phyloP scores from a whole-genome alignment of 495 filamentous ascomycete genomes.

The Tetracladium marchalianum region DNA sequence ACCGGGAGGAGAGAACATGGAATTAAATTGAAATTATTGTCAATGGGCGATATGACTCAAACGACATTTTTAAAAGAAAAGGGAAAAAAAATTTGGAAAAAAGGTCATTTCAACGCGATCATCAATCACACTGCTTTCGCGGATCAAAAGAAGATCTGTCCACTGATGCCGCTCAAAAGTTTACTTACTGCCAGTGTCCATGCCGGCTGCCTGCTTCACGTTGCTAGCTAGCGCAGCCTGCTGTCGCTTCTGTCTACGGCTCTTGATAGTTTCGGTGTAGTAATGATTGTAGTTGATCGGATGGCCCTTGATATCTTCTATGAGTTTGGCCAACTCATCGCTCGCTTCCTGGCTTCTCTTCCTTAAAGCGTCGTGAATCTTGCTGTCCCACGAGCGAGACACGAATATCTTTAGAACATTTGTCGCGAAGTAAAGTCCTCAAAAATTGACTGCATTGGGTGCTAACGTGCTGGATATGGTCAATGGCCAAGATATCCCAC shows the following conservation, averaged over 20 bases:
- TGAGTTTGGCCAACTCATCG: conserved; percentile 32
- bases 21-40: no score
- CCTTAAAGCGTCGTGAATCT: conserved; percentile 24
- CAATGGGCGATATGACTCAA: no score
- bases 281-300: conserved; percentile 32
- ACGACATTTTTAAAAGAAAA: no score
- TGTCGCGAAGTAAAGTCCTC: conserved; percentile 22
- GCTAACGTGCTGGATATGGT: conserved; percentile 16
- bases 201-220: no score
- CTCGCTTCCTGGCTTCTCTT: conserved; percentile 12
- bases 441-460: conserved; percentile 20
- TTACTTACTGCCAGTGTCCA: no score
- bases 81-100: no score
- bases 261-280: conserved; percentile 26
- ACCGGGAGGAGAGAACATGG: no score
- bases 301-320: conserved; percentile 32
- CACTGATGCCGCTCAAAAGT: no score
- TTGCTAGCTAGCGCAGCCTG: no score
- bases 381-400: conserved; percentile 16
- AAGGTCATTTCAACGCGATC: no score
- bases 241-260: conserved; percentile 18
- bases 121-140: no score
- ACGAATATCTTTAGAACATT: conserved; percentile 20
- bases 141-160: no score
- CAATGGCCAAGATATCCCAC: conserved; percentile 25